Percentiles rank a stretch among this genome's conserved stretches.
phyloP scores from a whole-genome alignment of 768 basidiomycete genomes.

The Coprinellus aureogranulatus region DNA sequence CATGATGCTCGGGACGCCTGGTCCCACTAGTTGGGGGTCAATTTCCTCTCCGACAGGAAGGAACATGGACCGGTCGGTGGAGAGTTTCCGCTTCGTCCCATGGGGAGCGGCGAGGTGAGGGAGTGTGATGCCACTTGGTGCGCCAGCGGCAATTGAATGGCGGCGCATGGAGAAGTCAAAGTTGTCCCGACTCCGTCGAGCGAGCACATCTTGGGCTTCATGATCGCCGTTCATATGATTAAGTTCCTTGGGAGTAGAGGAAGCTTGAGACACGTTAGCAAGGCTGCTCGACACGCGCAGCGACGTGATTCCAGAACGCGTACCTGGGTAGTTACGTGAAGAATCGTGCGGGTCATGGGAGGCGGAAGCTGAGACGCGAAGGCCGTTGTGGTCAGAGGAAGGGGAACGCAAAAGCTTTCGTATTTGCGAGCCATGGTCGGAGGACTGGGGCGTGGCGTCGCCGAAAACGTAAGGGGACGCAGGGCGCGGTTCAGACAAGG shows the following conservation, averaged over 20 bases:
- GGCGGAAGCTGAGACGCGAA: conserved; percentile 22
- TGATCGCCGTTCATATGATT: conserved; percentile 41
- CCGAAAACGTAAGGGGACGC: conserved; percentile 70
- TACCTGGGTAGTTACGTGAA: conserved; percentile 28
- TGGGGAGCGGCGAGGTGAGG: conserved; percentile 40
- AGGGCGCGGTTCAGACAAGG: conserved; percentile 50
- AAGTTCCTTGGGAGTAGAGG: conserved; percentile 28
- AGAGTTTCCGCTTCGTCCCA: conserved; percentile 84
- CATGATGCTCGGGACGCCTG: conserved; percentile 62
- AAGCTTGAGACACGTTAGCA: conserved; percentile 15
- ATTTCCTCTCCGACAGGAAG: conserved; percentile 59
- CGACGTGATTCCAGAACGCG: neutral
- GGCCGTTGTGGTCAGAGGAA: conserved; percentile 42
- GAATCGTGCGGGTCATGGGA: conserved; percentile 28
- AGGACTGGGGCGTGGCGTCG: conserved; percentile 48
- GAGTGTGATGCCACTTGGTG: conserved; percentile 41
- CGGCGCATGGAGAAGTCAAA: conserved; percentile 72
- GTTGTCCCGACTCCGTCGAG: conserved; percentile 37
- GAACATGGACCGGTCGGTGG: conserved; percentile 56
- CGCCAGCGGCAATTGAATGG: conserved; percentile 67
- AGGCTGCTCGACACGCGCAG: neutral
- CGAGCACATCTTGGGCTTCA: conserved; percentile 30
- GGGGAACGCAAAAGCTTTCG: conserved; percentile 63
- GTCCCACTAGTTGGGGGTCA: conserved; percentile 66
- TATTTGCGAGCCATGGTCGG: conserved; percentile 43